Conservation (phyloP, 768 basidiomycete species). For the Tylopilus sp. region DNA sequence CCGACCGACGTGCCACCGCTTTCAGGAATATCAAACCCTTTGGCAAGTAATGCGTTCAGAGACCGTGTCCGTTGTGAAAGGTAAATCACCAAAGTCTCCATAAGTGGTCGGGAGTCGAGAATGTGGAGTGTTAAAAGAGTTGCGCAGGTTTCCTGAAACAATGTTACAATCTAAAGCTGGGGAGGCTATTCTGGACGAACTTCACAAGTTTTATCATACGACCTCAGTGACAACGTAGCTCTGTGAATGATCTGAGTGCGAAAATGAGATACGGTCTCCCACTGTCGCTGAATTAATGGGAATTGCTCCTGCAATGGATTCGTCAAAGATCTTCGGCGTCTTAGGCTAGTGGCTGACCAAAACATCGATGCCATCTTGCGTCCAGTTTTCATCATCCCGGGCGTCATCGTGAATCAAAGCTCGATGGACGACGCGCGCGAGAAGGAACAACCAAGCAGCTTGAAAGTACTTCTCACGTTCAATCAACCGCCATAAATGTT, state of each 20-base stretch:
- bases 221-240: conserved; percentile 78
- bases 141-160: conserved; percentile 63
- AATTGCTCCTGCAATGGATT: conserved; percentile 63
- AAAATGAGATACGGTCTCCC: conserved; percentile 87
- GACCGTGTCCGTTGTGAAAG: conserved; percentile 68
- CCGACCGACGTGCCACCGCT: conserved; percentile 36
- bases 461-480: conserved; percentile 76
- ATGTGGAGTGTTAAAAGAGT: conserved; percentile 81
- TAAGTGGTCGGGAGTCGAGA: conserved; percentile 80
- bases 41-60: conserved; percentile 44
- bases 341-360: conserved; percentile 39
- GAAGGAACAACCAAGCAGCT: conserved; percentile 84
- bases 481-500: conserved; percentile 85
- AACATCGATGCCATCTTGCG: conserved; percentile 57
- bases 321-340: neutral
- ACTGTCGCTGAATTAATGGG: conserved; percentile 87
- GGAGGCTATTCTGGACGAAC: conserved; percentile 36
- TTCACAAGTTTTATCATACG: conserved; percentile 48
- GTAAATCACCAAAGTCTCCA: conserved; percentile 67
- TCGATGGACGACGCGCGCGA: conserved; percentile 82
- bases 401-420: conserved; percentile 62
- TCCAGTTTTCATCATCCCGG: conserved; percentile 62
- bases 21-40: conserved; percentile 23
- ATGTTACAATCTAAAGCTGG: neutral
- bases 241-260: conserved; percentile 85